Base-by-base conservation (phyloP, 2,329 filamentous ascomycete genomes). In the Cytospora piceae region DNA sequence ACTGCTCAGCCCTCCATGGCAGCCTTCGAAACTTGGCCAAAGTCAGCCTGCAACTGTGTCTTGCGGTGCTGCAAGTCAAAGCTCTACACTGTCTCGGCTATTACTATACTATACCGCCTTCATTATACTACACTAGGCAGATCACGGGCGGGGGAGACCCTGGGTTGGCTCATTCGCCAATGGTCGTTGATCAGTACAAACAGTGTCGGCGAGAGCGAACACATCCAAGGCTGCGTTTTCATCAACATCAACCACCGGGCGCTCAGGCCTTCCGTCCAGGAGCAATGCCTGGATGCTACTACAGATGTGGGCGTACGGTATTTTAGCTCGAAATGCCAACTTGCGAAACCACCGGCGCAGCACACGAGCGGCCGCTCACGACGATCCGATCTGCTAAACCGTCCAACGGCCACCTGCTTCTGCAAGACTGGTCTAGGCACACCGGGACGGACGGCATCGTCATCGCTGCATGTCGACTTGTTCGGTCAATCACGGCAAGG, bases 11-110 rank as follows among this genome's bases (percentile, higher is more conserved):
- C 53, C 27, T 29, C 27, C 51, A 52, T 63, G 53, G 22, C 60
- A 57, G 53, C 60, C 39, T 63, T 51, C 53, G 53, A 37, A 37
- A 31, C 49, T 31, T 63, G n/a, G n/a, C 49, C 34, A 11, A 46
- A 27, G 6, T 17, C 29, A 53, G 39, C 37, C 22, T 51, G 60
- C 53, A 29, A 56, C 53, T 37, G 46, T 57, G 60, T 55, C 17
- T 22, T 39, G 39, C 42, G 39, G 61, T 61, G 51, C 31, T 57
- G 17, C 61, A 53, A 63, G 53, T 57, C 61, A 57, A 63, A 57
- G 61, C 61, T 57, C 39, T 49, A 49, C 46, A 49, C n/a, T 49
- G 46, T 49, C 46, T 49, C 46, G 46, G 46, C n/a, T 49, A 24
- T 49, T 12, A 37, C 12, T 37, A 37, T 37, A 24, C n/a, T 24